Percentiles rank a stretch among this genome's conserved stretches.
Evolutionary conservation across 2,329 filamentous ascomycete species (phyloP).

Genomic region (Gnomoniopsis sp.): DNA sequence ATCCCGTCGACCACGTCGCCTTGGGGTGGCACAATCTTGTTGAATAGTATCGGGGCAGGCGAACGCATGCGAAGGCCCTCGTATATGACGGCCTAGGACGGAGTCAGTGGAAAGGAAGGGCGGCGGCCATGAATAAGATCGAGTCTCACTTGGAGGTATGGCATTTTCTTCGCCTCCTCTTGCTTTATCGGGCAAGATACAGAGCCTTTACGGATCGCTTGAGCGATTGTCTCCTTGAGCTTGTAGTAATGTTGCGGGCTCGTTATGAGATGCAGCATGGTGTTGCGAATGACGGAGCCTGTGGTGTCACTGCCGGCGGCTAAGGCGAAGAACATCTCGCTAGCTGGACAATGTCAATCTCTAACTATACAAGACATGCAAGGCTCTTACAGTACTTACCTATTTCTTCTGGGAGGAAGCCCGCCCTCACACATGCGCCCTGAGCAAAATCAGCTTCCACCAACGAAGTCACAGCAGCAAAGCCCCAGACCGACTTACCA

Average conservation of each 20-base stretch:
- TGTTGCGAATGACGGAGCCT: constrained; percentile 42
- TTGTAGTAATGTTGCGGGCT: constrained; percentile 14
- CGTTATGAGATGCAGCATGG: constrained; percentile 21
- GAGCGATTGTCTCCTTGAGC: constrained; percentile 13
- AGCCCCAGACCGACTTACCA: constrained; percentile 22
- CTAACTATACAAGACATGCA: constrained; percentile 35
- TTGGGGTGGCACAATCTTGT: constrained; percentile 25
- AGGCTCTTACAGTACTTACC: constrained; percentile 37
- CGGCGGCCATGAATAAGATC: not conserved
- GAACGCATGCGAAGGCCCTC: constrained; percentile 10
- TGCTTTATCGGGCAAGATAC: constrained; percentile 6
- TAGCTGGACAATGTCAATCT: constrained; percentile 31
- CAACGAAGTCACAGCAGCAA: not conserved
- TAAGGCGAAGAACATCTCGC: constrained; percentile 26
- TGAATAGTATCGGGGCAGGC: not conserved
- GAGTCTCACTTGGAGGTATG: constrained; percentile 7
- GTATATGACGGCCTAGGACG: constrained; percentile 2
- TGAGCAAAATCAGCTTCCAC: not conserved
- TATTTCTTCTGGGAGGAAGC: constrained; percentile 23
- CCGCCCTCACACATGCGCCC: not conserved
- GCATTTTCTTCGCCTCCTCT: constrained; percentile 1
- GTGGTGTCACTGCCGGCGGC: constrained; percentile 51
- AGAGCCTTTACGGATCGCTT: not conserved
- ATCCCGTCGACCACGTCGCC: constrained; percentile 28
- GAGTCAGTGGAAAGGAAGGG: not conserved